Base-by-base conservation (phyloP, 1,139 yeast genomes). In the Saccharomyces hybrid region DNA sequence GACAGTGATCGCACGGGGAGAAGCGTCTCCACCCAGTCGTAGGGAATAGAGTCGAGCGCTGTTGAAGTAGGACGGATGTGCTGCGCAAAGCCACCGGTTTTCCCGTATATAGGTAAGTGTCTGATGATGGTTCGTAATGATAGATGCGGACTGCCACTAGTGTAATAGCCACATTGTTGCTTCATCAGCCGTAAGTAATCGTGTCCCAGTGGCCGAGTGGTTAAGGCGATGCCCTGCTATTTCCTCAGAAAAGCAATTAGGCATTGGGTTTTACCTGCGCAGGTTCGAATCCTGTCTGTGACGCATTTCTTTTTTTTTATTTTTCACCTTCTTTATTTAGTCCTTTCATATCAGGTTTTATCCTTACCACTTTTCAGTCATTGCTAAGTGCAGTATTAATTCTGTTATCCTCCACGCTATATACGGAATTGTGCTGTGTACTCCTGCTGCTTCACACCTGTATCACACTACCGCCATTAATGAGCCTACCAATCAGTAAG, bases 201-300 rank as follows among this genome's bases (percentile, higher is more conserved):
- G 38, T 53, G 82, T 77, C 74, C 76, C 86, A 80, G 86, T 83
- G 87, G 86, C 87, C 87, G 88, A 83, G 88, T 82, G 88, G 88
- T 83, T 83, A 83, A 83, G 87, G 88, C 86, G 88, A 81, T 81
- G 84, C 87, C 87, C 88, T 82, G 86, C 86, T 82, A 81, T 68
- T 63, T 66, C 64, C 60, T 56, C 55, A 58, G 61, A 63, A 64
- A 55, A 63, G 70, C 68, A 60, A 61, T 55, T 59, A 75, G 78
- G 78, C 78, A 74, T 76, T 77, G 79, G 79, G 80, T 74, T 77
- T 72, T 77, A 71, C 81, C 80, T 78, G 74, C 81, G 81, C 81
- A 78, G 81, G 81, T 78, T 78, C 81, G 82, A 78, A 78, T 78
- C 82, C 81, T 78, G 81, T 78, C 81, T 77, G 80, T 78, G 78